A percentile compares a stretch with the other conserved stretches of the same genome.
Evolutionary conservation across 305 asterid species (phyloP).

Genomic region (Solanum hybrid): DNA sequence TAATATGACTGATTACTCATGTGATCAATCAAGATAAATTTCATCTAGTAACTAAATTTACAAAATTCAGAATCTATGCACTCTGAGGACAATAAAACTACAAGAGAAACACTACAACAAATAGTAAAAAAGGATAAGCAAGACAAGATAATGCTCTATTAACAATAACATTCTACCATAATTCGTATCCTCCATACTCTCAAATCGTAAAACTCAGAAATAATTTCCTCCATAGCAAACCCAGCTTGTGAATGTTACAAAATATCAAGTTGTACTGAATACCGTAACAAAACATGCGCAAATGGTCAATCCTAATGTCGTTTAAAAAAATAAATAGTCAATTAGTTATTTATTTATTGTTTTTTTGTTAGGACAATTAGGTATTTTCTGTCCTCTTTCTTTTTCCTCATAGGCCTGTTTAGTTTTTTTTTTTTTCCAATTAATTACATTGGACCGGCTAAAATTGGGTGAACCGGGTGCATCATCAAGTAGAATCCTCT

Average conservation of each 20-base stretch:
- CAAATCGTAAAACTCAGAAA: too few relatives aligned
- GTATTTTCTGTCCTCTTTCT: not conserved
- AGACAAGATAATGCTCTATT: not conserved
- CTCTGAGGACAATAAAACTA: too few relatives aligned
- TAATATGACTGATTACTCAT: not conserved
- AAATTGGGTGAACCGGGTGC: not conserved
- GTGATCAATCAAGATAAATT: not conserved
- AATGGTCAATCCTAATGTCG: not conserved
- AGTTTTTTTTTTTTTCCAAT: not conserved
- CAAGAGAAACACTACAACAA: not conserved
- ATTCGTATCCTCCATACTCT: too few relatives aligned
- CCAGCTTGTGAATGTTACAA: not conserved
- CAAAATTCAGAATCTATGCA: not conserved
- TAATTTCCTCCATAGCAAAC: not conserved
- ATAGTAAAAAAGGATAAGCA: not conserved
- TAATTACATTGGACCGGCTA: not conserved
- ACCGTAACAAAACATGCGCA: not conserved
- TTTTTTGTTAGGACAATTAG: not conserved
- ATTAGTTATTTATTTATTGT: too few relatives aligned
- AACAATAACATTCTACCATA: not conserved
- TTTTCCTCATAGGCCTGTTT: not conserved
- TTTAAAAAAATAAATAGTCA: not conserved
- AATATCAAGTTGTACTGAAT: not conserved
- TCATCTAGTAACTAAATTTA: not conserved
- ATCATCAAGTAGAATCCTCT: not conserved